Evolutionary conservation across 192 early-diverging fungal species (phyloP).

Genomic region (Coemansia sp.): DNA sequence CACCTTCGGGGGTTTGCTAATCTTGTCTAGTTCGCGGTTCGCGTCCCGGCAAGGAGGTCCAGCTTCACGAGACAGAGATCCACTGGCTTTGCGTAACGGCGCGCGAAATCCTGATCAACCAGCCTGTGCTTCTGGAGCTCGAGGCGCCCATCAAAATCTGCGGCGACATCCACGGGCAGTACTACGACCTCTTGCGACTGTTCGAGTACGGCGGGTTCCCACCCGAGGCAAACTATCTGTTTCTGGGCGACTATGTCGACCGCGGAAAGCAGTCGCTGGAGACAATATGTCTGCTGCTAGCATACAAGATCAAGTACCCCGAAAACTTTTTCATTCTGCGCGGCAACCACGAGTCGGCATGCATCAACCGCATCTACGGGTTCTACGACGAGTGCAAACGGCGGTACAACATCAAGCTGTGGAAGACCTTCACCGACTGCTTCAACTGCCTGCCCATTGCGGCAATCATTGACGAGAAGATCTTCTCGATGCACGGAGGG

Average conservation of each 20-base stretch:
- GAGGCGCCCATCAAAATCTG: slow-evolving; percentile 97
- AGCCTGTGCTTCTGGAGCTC: slow-evolving; percentile 88
- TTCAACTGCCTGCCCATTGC: slow-evolving; percentile 98
- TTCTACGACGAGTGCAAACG: slow-evolving; percentile 99
- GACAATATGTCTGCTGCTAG: slow-evolving; percentile 94
- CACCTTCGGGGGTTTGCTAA: background rate
- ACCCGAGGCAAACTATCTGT: slow-evolving; percentile 94
- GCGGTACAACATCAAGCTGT: slow-evolving; percentile 97
- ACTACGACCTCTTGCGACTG: slow-evolving; percentile 92
- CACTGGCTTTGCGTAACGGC: slow-evolving; percentile 90
- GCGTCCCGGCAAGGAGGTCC: slow-evolving; percentile 94
- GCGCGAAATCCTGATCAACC: slow-evolving; percentile 92
- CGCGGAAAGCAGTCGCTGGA: slow-evolving; percentile 97
- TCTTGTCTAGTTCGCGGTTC: slow-evolving; percentile 82
- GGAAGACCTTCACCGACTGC: slow-evolving; percentile 99
- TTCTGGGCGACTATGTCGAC: slow-evolving; percentile 98
- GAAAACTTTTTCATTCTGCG: slow-evolving; percentile 99
- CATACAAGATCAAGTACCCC: slow-evolving; percentile 99
- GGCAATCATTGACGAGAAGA: slow-evolving; percentile 97
- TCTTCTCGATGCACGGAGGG: slow-evolving; percentile 98
- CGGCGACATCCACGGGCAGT: slow-evolving; percentile 95
- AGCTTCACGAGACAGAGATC: slow-evolving; percentile 93
- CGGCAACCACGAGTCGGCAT: slow-evolving; percentile 98
- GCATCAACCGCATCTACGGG: slow-evolving; percentile 96
- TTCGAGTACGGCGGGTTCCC: slow-evolving; percentile 98